Percentiles rank a stretch among this genome's conserved stretches.
Conservation (phyloP, 2,329 filamentous ascomycete species). For the Seiridium cupressi region DNA sequence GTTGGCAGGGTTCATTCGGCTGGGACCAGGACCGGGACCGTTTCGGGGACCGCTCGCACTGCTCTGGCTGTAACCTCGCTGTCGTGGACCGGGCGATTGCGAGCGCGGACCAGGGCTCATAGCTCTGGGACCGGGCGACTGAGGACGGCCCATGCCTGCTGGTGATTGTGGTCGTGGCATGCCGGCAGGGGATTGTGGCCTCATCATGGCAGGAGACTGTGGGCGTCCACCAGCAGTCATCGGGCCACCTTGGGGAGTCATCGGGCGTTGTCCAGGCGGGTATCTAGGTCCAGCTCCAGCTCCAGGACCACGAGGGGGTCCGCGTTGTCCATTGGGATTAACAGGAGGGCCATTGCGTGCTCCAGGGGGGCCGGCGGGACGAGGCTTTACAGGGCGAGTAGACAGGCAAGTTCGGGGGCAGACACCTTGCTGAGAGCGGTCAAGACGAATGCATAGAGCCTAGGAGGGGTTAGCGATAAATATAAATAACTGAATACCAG, state of each 20-base stretch:
- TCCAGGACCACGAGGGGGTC: conserved; percentile 21
- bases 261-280: conserved; percentile 33
- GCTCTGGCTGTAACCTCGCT: conserved; percentile 40
- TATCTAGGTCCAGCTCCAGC: conserved; percentile 27
- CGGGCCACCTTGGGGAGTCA: conserved; percentile 35
- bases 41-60: conserved; percentile 34
- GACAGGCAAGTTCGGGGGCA: conserved; percentile 92
- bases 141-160: conserved; percentile 16
- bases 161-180: conserved; percentile 25
- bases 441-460: conserved; percentile 88
- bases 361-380: conserved; percentile 49
- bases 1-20: conserved; percentile 43
- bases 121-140: conserved; percentile 20
- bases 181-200: conserved; percentile 36
- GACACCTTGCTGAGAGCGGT: conserved; percentile 89
- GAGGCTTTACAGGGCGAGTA: conserved; percentile 85
- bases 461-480: conserved; percentile 37
- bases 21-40: conserved; percentile 41
- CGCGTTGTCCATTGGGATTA: conserved; percentile 35
- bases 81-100: conserved; percentile 43
- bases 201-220: conserved; percentile 30
- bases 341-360: conserved; percentile 49
- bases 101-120: conserved; percentile 42
- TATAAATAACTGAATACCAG: conserved; percentile 17
- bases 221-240: conserved; percentile 22